Percentiles rank a stretch among this genome's conserved stretches.
phyloP scores from a whole-genome alignment of 1,284 basidiomycete species.

The Omphalotus olearius region DNA sequence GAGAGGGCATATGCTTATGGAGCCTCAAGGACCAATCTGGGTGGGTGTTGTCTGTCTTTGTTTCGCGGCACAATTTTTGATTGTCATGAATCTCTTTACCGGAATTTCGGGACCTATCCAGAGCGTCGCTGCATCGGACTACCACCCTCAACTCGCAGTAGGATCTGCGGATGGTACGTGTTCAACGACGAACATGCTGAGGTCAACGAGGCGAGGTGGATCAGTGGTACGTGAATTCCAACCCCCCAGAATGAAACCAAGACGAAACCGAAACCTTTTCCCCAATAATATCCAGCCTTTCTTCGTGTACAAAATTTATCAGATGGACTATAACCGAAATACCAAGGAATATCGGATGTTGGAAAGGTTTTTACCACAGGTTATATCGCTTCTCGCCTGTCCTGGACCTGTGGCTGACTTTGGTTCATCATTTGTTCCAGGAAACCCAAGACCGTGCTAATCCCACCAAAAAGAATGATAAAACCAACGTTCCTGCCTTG shows the following conservation, averaged over 20 bases:
- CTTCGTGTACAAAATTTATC: constrained; percentile 75
- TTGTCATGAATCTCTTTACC: too few relatives aligned
- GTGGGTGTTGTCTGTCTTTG: constrained; percentile 36
- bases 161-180: constrained; percentile 81
- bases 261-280: too few relatives aligned
- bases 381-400: constrained; percentile 20
- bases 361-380: constrained; percentile 77
- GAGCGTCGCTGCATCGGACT: constrained; percentile 75
- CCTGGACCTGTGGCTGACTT: background rate
- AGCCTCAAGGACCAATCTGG: constrained; percentile 77
- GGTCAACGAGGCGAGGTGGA: constrained; percentile 64
- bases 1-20: constrained; percentile 65
- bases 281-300: constrained; percentile 49
- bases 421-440: constrained; percentile 25
- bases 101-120: constrained; percentile 26
- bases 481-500: constrained; percentile 20
- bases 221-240: constrained; percentile 47
- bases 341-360: constrained; percentile 77
- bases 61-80: background rate
- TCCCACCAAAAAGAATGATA: constrained; percentile 26
- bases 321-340: constrained; percentile 79
- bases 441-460: constrained; percentile 56
- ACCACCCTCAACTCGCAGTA: constrained; percentile 81
- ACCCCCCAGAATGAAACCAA: too few relatives aligned
- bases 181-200: constrained; percentile 66